Evolutionary conservation across 139 green algal genomes (phyloP).

Genomic region (Chlorella ohadii): DNA sequence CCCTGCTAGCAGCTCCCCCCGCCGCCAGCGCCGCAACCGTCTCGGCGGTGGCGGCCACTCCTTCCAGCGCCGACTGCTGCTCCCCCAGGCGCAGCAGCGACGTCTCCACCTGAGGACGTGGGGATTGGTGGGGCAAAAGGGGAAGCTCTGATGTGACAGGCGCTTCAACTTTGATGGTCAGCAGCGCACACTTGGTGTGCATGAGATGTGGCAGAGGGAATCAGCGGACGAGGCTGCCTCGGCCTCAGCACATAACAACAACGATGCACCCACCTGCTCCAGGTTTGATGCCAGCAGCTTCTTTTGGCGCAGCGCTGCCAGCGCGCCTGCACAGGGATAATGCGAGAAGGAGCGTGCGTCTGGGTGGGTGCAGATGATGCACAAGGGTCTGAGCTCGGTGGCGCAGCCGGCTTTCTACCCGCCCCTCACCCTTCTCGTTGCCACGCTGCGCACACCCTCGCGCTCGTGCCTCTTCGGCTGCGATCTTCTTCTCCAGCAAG

Average conservation of each 20-base stretch:
- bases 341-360: neutral
- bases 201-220: no score
- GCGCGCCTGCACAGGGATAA: slow-evolving; percentile 53
- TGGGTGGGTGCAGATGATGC: no score
- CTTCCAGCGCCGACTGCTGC: slow-evolving; percentile 94
- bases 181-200: no score
- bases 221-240: no score
- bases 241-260: no score
- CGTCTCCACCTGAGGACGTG: slow-evolving; percentile 71
- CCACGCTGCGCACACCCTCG: slow-evolving; percentile 80
- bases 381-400: no score
- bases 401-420: no score
- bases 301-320: slow-evolving; percentile 94
- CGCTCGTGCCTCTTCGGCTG: slow-evolving; percentile 82
- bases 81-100: slow-evolving; percentile 91
- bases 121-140: no score
- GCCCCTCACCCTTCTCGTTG: slow-evolving; percentile 79
- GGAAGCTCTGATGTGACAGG: no score
- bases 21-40: slow-evolving; percentile 75
- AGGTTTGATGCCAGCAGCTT: slow-evolving; percentile 90
- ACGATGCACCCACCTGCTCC: slow-evolving; percentile 40
- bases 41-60: slow-evolving; percentile 75
- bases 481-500: slow-evolving; percentile 88
- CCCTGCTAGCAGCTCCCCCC: slow-evolving; percentile 79
- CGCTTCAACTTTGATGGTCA: no score